Conservation (phyloP, 2,329 filamentous ascomycete genomes). For the Emmonsiellopsis sp. region DNA sequence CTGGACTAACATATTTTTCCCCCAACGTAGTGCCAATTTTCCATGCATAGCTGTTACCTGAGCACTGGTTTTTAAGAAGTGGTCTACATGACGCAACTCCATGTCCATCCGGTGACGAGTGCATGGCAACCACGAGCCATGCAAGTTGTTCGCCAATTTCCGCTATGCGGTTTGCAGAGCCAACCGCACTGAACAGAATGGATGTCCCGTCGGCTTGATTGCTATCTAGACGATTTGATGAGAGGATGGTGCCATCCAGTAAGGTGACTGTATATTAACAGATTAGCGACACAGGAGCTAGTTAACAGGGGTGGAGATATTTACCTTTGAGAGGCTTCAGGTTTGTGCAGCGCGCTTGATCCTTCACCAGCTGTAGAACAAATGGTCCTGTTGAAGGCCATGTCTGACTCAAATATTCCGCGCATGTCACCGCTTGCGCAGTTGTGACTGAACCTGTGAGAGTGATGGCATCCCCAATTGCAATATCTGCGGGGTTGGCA, state of each 20-base stretch:
- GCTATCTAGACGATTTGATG: neutral
- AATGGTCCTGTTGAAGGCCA: neutral
- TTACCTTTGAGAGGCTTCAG: neutral
- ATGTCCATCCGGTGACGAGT: neutral
- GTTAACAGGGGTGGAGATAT: neutral
- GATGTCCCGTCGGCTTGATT: neutral
- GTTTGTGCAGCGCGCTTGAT: no score
- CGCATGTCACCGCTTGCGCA: neutral
- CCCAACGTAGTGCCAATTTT: neutral
- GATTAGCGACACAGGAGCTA: neutral
- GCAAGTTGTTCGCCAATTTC: neutral
- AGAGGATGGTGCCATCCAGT: neutral
- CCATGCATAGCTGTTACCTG: neutral
- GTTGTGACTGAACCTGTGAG: neutral
- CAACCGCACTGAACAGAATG: neutral
- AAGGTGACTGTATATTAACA: neutral
- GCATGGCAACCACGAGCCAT: neutral
- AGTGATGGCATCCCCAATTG: neutral
- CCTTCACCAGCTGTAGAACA: neutral
- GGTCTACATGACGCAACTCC: neutral
- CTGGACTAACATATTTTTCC: neutral
- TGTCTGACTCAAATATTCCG: neutral
- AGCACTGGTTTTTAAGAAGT: neutral
- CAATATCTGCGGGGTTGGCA: no score
- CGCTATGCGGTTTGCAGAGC: neutral